Base-by-base conservation (phyloP, 495 filamentous ascomycete species). In the Xylaria intraflava region DNA sequence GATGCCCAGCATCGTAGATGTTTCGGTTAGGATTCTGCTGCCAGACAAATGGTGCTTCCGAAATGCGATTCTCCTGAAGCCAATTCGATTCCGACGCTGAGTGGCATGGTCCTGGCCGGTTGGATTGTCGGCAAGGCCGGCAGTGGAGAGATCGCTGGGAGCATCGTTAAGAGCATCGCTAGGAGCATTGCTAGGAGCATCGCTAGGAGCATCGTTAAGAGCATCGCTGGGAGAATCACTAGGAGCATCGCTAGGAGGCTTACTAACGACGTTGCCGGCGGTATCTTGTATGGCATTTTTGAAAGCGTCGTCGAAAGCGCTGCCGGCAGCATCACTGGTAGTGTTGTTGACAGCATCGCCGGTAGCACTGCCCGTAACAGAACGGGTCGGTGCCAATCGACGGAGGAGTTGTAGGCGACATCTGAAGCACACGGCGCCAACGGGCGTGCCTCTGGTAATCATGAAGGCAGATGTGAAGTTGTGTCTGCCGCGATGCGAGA, bases 381-480 rank as follows among this genome's bases (percentile, higher is more conserved):
- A 30, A 24, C 47, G 54, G 49, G 49, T 24, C 36, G 59, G 56
- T 30, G 46, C 23, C 27, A 20, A 20, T 39, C 54, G 45, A 52
- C 51, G 46, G 53, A 62, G 40, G 55, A 73, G 62, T 59, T 62
- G 68, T 41, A 71, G 52, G 35, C 65, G 75, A 62, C 77, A 80
- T 67, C 69, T 60, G 39, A 78, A 59, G 69, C 77, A 80, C 63
- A 79, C 67, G 51, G 72, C 70, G 62, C 69, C 55, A 50, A 67
- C 50, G 12, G 63, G 46, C 14, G 64, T 55, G 45, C 62, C 64
- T 50, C 67, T 62, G 45, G 67, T 46, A 59, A 79, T 69, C 77
- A 80, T 79, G 44, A 64, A 65, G 60, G 56, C 56, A 41, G 61
- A 39, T 49, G 11, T 11, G 30, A n/a, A 26, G 35, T 17, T n/a